Conservation (phyloP, 768 basidiomycete genomes). For the Naganishia friedmannii region DNA sequence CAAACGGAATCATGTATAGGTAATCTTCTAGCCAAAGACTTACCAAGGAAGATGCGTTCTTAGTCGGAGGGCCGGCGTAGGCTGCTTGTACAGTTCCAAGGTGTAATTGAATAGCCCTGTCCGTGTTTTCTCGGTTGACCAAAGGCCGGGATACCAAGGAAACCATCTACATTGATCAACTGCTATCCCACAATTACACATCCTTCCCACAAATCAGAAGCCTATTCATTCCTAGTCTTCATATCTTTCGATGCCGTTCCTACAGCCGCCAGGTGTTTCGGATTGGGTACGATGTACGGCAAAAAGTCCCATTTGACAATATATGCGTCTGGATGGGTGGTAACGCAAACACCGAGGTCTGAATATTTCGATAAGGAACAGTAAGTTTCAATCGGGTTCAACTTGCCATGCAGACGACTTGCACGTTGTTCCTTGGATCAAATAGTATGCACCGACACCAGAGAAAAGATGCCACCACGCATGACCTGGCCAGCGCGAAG, state of each 20-base stretch:
- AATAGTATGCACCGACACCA: constrained; percentile 41
- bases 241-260: neutral
- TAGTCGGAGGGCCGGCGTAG: neutral
- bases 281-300: constrained; percentile 4
- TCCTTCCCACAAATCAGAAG: too few relatives aligned
- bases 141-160: too few relatives aligned
- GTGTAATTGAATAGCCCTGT: too few relatives aligned
- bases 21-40: too few relatives aligned
- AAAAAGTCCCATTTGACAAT: constrained; percentile 13
- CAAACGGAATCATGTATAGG: too few relatives aligned
- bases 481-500: constrained; percentile 33
- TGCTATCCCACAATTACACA: too few relatives aligned
- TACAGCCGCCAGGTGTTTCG: neutral
- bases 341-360: constrained; percentile 25
- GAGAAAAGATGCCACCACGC: constrained; percentile 49
- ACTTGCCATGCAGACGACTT: constrained; percentile 21
- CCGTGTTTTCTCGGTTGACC: too few relatives aligned
- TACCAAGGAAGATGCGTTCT: constrained; percentile 1
- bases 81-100: too few relatives aligned
- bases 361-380: neutral
- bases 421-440: constrained; percentile 45
- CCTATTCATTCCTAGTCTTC: neutral
- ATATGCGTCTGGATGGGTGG: constrained; percentile 18
- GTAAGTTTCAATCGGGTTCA: neutral
- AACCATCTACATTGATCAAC: too few relatives aligned